Evolutionary conservation across 1,284 basidiomycete genomes (phyloP).

Genomic region (Ustilago esculenta): DNA sequence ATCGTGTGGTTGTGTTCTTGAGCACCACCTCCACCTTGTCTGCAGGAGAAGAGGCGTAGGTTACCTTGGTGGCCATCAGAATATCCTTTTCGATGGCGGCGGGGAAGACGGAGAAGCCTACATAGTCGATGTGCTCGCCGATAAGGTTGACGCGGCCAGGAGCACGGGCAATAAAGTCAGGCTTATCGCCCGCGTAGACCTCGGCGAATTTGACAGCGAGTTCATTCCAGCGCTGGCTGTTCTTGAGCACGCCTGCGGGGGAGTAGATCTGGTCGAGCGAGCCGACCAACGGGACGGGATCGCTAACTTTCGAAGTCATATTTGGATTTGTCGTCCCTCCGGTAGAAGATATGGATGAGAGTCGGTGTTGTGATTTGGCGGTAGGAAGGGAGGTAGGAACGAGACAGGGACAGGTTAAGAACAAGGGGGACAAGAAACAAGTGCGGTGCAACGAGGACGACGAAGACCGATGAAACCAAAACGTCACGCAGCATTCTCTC

Average conservation of each 20-base stretch:
- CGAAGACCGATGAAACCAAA: slow-evolving; percentile 8
- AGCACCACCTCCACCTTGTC: slow-evolving; percentile 35
- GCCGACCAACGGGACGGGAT: slow-evolving; percentile 56
- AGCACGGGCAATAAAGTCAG: slow-evolving; percentile 63
- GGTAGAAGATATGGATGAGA: too few relatives aligned
- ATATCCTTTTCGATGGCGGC: slow-evolving; percentile 66
- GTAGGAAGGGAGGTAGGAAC: not conserved
- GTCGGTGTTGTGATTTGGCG: not conserved
- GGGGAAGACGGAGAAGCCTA: slow-evolving; percentile 63
- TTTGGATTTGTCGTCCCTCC: too few relatives aligned
- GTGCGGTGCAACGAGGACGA: slow-evolving; percentile 2
- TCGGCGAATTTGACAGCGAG: slow-evolving; percentile 44
- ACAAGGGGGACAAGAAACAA: not conserved
- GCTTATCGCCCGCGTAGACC: slow-evolving; percentile 24
- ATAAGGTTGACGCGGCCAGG: slow-evolving; percentile 66
- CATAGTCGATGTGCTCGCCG: slow-evolving; percentile 65
- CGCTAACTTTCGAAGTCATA: slow-evolving; percentile 32
- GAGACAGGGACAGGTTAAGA: not conserved
- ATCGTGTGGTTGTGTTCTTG: slow-evolving; percentile 54
- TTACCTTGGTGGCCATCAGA: slow-evolving; percentile 61
- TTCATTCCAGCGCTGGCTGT: slow-evolving; percentile 50
- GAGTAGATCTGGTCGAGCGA: slow-evolving; percentile 58
- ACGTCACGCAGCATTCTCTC: slow-evolving; percentile 1
- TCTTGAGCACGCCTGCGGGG: slow-evolving; percentile 35
- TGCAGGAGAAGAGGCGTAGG: slow-evolving; percentile 5